A percentile compares a stretch with the other conserved stretches of the same genome.
Conservation (phyloP, 345 rosid species). For the Turritis glabra region DNA sequence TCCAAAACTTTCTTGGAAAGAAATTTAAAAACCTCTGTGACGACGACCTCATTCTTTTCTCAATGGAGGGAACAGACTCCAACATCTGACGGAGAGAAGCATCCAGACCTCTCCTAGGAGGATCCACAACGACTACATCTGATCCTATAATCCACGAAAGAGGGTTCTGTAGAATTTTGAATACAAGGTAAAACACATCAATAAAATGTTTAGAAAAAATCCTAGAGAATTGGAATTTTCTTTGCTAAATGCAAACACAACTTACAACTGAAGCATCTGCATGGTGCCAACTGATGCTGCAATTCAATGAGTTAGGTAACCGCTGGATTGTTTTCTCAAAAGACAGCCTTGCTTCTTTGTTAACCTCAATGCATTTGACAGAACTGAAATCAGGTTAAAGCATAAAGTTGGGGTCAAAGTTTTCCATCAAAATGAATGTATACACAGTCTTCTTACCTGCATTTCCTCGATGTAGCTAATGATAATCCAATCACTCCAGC, state of each 20-base stretch:
- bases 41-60: constrained; percentile 49
- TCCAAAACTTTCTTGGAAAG: not conserved
- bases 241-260: constrained; percentile 17
- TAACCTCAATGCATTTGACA: constrained; percentile 89
- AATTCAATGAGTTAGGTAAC: constrained; percentile 60
- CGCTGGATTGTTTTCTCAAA: constrained; percentile 87
- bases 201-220: not conserved
- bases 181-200: constrained; percentile 15
- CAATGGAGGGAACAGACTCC: constrained; percentile 48
- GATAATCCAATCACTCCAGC: constrained; percentile 95
- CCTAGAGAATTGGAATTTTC: not conserved
- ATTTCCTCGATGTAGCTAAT: constrained; percentile 77
- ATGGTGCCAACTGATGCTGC: constrained; percentile 90
- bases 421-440: not conserved
- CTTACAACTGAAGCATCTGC: constrained; percentile 86
- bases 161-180: constrained; percentile 61
- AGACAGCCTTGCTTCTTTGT: constrained; percentile 83
- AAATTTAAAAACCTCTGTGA: constrained; percentile 51
- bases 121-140: constrained; percentile 85
- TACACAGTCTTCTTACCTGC: constrained; percentile 51
- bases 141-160: constrained; percentile 89
- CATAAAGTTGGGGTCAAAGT: constrained; percentile 20
- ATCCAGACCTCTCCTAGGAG: constrained; percentile 94
- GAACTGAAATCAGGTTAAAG: constrained; percentile 53
- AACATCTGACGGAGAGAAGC: constrained; percentile 70